phyloP scores from a whole-genome alignment of 768 basidiomycete genomes.

The Botryobasidium botryosum region DNA sequence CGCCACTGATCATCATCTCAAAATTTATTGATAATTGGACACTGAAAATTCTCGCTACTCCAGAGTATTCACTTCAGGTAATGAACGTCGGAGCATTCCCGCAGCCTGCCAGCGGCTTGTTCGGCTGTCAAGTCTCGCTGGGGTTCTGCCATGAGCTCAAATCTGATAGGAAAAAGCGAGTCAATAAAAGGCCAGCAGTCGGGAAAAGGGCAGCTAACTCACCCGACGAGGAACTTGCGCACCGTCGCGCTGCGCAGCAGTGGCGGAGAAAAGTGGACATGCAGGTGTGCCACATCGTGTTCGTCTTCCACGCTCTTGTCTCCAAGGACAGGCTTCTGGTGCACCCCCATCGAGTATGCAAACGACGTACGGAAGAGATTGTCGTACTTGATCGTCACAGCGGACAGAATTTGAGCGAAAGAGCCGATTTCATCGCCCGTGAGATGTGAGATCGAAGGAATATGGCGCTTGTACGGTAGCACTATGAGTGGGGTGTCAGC shows the following conservation, averaged over 20 bases:
- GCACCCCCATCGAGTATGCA: slow-evolving; percentile 89
- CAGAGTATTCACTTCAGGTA: too few species aligned
- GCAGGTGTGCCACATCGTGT: slow-evolving; percentile 52
- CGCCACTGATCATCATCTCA: too few species aligned
- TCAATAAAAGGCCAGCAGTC: neutral
- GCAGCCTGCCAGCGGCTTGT: slow-evolving; percentile 55
- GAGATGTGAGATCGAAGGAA: slow-evolving; percentile 50
- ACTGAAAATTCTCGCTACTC: too few species aligned
- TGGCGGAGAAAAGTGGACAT: slow-evolving; percentile 78
- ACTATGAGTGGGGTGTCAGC: slow-evolving; percentile 26
- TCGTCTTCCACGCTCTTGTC: slow-evolving; percentile 26
- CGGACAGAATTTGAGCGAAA: slow-evolving; percentile 51
- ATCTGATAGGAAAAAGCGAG: slow-evolving; percentile 27
- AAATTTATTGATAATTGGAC: too few species aligned
- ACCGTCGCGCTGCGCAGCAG: slow-evolving; percentile 66
- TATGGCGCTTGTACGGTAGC: slow-evolving; percentile 60
- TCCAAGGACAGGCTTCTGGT: slow-evolving; percentile 48
- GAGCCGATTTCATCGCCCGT: slow-evolving; percentile 39
- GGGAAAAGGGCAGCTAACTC: slow-evolving; percentile 15
- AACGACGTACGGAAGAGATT: slow-evolving; percentile 76
- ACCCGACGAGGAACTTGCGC: slow-evolving; percentile 84
- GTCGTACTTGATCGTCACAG: slow-evolving; percentile 51
- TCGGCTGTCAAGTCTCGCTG: slow-evolving; percentile 85
- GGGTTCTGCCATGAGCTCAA: slow-evolving; percentile 79
- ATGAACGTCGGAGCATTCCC: slow-evolving; percentile 40